Base-by-base conservation (phyloP, 148 eudicot species). In the Hydrangea macrophylla region DNA sequence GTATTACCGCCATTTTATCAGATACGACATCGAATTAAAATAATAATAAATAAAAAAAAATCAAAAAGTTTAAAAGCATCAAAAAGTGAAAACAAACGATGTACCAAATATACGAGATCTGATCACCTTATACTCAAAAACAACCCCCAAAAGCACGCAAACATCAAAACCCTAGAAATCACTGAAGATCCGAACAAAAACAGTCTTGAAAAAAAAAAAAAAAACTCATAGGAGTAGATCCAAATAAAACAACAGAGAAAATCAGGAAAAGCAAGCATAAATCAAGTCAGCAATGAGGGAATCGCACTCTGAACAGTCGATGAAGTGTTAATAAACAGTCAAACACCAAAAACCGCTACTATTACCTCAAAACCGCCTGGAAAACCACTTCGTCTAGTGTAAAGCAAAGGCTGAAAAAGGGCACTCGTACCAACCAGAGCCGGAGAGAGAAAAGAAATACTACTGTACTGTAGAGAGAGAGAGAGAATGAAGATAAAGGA, bases 341-440 rank as follows among this genome's bases (percentile, higher is more conserved):
- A 15, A 23, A 51, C 22, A 25, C 59, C 59, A 11, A 65, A 53
- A 13, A 53, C 32, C 32, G 13, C 59, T 33, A 7, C 32, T 6
- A 11, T 51, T 53, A 65, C 69, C 69, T 51, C 39, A 25, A 65
- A 23, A 53, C 69, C 59, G 40, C 58, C 54, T 25, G 9, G n/a
- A 2, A 22, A 8, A 50, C 69, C 27, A 24, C 28, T 23, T 53
- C 31, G 66, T 40, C 30, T 0, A 20, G 25, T 20, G 44, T 45
- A 6, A 9, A 7, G 7, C 28, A 22, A 54, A 39, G 44, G 44
- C 12, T 6, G 6, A 22, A 39, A 37, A 59, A 28, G 25, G 53
- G 53, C 53, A 48, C 6, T 17, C 11, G 51, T 45, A 45, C 51
- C 51, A 13, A 58, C 11, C 40, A 62, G 62, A 24, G 30, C 18